Evolutionary conservation across 1,284 basidiomycete species (phyloP).

Genomic region (Trichosporon coremiiforme): DNA sequence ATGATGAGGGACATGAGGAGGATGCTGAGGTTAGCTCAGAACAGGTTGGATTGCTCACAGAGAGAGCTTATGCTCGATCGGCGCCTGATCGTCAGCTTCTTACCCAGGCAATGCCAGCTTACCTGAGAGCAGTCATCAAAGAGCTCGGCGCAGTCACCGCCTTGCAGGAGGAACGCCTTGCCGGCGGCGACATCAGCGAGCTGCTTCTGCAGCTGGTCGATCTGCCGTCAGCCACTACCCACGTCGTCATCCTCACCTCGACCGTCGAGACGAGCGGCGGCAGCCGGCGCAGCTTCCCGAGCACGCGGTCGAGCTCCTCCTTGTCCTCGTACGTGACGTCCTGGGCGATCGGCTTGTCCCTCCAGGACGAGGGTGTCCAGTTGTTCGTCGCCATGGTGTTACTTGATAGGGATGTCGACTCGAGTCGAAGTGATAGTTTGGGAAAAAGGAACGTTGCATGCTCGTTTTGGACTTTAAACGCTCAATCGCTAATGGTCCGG

Average conservation of each 20-base stretch:
- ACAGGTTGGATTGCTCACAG: constrained; percentile 56
- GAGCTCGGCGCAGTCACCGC: constrained; percentile 95
- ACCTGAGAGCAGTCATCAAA: constrained; percentile 88
- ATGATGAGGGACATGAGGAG: constrained; percentile 93
- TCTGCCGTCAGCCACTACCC: constrained; percentile 59
- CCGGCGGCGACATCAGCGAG: constrained; percentile 78
- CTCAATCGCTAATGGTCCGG: not conserved
- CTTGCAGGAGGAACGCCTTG: constrained; percentile 91
- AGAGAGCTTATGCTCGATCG: constrained; percentile 91
- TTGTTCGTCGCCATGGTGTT: constrained; percentile 21
- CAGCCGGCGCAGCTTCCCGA: constrained; percentile 71
- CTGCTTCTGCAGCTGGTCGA: constrained; percentile 80
- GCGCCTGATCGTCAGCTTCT: constrained; percentile 63
- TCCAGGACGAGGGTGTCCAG: constrained; percentile 66
- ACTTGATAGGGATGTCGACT: not conserved
- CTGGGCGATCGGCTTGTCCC: constrained; percentile 68
- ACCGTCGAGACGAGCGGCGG: constrained; percentile 86
- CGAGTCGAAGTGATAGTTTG: constrained; percentile 4
- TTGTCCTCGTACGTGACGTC: constrained; percentile 57
- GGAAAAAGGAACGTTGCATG: constrained; percentile 9
- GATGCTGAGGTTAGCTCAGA: constrained; percentile 58
- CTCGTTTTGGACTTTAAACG: constrained; percentile 10
- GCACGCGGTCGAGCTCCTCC: constrained; percentile 63
- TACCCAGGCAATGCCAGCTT: constrained; percentile 39
- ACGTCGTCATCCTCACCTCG: constrained; percentile 65